Conservation (phyloP, 495 filamentous ascomycete species). For the Penicillium waksmanii region DNA sequence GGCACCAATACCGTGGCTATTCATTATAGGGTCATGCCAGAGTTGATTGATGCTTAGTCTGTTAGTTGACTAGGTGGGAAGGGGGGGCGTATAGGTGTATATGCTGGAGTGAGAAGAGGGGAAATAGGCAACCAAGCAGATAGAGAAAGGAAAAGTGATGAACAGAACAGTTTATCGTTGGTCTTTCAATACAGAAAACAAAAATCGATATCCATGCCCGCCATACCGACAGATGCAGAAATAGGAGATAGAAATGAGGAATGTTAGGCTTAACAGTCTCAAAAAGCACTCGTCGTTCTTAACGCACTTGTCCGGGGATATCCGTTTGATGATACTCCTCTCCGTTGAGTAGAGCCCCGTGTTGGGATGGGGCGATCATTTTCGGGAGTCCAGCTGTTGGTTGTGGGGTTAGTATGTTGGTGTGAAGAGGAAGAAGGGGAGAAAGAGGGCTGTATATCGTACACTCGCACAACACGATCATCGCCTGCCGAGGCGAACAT, state of each 20-base stretch:
- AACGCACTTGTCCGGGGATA: slow-evolving; percentile 48
- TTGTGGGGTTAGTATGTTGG: slow-evolving; percentile 19
- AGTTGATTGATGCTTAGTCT: not conserved
- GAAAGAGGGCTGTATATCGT: slow-evolving; percentile 20
- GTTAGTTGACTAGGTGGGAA: not conserved
- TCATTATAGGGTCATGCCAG: not conserved
- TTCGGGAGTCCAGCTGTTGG: slow-evolving; percentile 45
- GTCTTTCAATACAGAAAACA: slow-evolving; percentile 10
- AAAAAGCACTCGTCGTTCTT: slow-evolving; percentile 45
- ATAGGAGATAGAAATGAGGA: slow-evolving; percentile 5
- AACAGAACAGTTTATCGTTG: slow-evolving; percentile 5
- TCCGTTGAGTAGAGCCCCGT: slow-evolving; percentile 27
- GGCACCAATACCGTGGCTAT: no score
- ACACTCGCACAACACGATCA: slow-evolving; percentile 87
- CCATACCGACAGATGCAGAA: not conserved
- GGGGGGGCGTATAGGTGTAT: not conserved
- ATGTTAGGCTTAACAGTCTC: not conserved
- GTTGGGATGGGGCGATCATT: slow-evolving; percentile 28
- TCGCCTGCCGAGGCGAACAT: slow-evolving; percentile 95
- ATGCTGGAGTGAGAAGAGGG: not conserved
- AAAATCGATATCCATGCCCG: slow-evolving; percentile 1
- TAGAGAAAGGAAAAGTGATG: slow-evolving; percentile 6
- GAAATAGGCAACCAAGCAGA: slow-evolving; percentile 1
- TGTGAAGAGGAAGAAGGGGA: not conserved
- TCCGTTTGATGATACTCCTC: slow-evolving; percentile 35